phyloP scores from a whole-genome alignment of 345 rosid species.

The Populus ilicifolia region DNA sequence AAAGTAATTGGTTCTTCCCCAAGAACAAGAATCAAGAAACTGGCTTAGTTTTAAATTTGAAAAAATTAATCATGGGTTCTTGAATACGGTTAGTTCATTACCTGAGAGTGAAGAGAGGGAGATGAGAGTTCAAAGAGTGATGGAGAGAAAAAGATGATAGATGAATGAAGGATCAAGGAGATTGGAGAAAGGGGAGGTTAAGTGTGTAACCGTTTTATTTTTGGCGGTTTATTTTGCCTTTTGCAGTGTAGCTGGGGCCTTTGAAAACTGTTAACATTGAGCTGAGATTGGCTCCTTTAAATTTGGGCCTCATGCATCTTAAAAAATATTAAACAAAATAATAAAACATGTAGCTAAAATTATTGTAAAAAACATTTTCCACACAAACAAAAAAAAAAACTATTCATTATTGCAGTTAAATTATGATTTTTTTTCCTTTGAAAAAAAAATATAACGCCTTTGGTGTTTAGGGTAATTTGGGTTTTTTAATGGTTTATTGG shows the following conservation, averaged over 20 bases:
- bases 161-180: slow-evolving; percentile 9
- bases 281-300: neutral
- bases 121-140: neutral
- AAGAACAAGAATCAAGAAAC: slow-evolving; percentile 11
- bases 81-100: neutral
- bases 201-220: neutral
- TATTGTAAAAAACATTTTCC: too few relatives aligned
- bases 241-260: neutral
- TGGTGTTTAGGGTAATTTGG: too few relatives aligned
- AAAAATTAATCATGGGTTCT: neutral
- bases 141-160: slow-evolving; percentile 28
- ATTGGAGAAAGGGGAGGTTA: neutral
- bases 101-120: neutral
- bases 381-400: too few relatives aligned
- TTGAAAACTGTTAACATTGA: neutral
- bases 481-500: too few relatives aligned
- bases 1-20: slow-evolving; percentile 51
- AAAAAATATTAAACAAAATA: too few relatives aligned
- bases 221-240: neutral
- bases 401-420: too few relatives aligned
- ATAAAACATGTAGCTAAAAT: too few relatives aligned
- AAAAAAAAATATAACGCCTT: too few relatives aligned
- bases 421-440: too few relatives aligned
- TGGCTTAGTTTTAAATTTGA: neutral
- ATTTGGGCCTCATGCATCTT: neutral